A percentile compares a stretch with the other conserved stretches of the same genome.
These are phyloP conservation scores for Fusarium pseudograminearum DNA, from an alignment of 2,329 filamentous ascomycete genomes.

Conservation along the genomic window DNA sequence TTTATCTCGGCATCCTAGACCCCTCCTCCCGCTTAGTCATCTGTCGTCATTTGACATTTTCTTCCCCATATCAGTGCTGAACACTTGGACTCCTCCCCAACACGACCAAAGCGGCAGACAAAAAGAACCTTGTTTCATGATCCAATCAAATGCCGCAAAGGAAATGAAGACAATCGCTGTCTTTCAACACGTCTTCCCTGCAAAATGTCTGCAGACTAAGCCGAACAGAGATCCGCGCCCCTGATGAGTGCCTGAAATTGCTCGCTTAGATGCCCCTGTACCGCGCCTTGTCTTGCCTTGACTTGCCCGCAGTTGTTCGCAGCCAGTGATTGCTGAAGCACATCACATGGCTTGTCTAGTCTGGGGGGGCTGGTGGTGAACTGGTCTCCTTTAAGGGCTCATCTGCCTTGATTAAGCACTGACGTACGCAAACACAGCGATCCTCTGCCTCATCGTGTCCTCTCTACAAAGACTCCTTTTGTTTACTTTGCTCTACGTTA, in stretches of 20 bases:
- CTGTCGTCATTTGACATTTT: conserved; percentile 31
- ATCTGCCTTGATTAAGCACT: conserved; percentile 16
- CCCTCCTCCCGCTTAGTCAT: not conserved
- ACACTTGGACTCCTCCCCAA: not conserved
- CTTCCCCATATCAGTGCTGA: not conserved
- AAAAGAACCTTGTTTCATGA: conserved; percentile 14
- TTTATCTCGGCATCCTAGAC: too few relatives aligned
- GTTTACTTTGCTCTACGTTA: conserved; percentile 5
- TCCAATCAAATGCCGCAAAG: conserved; percentile 32
- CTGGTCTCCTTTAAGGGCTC: conserved; percentile 25
- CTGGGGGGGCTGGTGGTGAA: conserved; percentile 14
- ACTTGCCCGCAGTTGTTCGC: conserved; percentile 9
- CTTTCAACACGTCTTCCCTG: conserved; percentile 42
- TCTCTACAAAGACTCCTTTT: conserved; percentile 4
- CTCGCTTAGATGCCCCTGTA: conserved; percentile 34
- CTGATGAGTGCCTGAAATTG: conserved; percentile 19
- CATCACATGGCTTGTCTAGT: conserved; percentile 35
- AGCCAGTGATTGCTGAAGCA: conserved; percentile 17
- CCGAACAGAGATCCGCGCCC: conserved; percentile 16
- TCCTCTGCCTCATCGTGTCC: not conserved
- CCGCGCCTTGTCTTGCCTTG: conserved; percentile 23
- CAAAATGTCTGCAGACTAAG: conserved; percentile 16
- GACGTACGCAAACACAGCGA: not conserved
- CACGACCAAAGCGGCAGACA: conserved; percentile 7
- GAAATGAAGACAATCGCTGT: conserved; percentile 30